Conservation (phyloP, 805 yeast genomes). For the Candida sakaeoensis region DNA sequence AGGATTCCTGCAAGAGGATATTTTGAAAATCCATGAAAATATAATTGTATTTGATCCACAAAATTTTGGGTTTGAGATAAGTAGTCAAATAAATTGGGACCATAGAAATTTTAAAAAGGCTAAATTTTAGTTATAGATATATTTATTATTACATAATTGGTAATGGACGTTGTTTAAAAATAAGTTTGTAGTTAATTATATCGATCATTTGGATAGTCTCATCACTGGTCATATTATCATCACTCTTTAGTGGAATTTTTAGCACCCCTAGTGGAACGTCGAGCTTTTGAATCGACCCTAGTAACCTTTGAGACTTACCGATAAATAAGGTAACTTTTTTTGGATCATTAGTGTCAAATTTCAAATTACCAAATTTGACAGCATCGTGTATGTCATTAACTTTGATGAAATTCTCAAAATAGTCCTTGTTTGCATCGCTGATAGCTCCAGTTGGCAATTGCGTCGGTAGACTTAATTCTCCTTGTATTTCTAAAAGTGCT, state of each 20-base stretch:
- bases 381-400: conserved; percentile 39
- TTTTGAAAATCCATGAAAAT: conserved; percentile 26
- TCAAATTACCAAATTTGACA: conserved; percentile 48
- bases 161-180: conserved; percentile 66
- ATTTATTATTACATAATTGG: conserved; percentile 59
- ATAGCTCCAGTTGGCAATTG: conserved; percentile 30
- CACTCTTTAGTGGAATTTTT: conserved; percentile 32
- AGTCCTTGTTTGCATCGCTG: conserved; percentile 22
- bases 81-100: conserved; percentile 13
- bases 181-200: conserved; percentile 52
- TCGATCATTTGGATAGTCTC: conserved; percentile 52
- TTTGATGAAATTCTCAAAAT: conserved; percentile 30
- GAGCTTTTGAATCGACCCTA: conserved; percentile 57
- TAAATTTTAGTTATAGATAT: conserved; percentile 9
- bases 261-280: conserved; percentile 66
- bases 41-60: conserved; percentile 21
- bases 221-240: conserved; percentile 14
- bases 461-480: conserved; percentile 53
- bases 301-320: conserved; percentile 65
- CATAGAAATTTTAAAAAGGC: conserved; percentile 13
- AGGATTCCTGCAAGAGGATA: conserved; percentile 43
- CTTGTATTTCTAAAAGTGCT: conserved; percentile 67
- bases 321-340: conserved; percentile 54
- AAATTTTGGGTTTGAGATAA: conserved; percentile 12
- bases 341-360: conserved; percentile 37